Evolutionary conservation across 768 basidiomycete genomes (phyloP), one percentile per base, ranked within the genome.

Genomic region (Pilatotrama ljubarskyi): DNA sequence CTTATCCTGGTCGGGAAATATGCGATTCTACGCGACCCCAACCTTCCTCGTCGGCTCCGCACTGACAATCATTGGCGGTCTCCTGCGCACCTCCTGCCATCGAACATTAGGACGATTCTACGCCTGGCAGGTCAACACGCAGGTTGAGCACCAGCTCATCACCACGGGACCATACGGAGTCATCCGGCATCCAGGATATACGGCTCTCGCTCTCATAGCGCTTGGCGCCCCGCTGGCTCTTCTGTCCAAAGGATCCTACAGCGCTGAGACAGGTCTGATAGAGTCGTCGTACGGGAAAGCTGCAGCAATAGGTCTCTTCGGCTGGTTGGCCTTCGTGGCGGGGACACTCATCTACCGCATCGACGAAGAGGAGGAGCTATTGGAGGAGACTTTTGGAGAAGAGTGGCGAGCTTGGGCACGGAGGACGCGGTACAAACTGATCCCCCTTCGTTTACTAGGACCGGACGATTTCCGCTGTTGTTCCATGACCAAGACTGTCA

Each of bases 161-260:
- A 65, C 58, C 6, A 52, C 40, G 17, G 64, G 64, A 7, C 62
- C 62, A 7, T 67, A 67, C 62, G 43, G 37, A 2, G 35, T 52
- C n/a, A 58, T 67, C 14, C 66, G 66, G 7, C 64, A 67, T 48
- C 66, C 62, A 17, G 44, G 58, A 38, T 67, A 65, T 40, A 58
- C 64, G 6, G 66, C 47, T 17, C 50, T 46, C 32, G 37, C 36
- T 24, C 13, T 59, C 2, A 6, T 62, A 10, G 37, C 47, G 3
- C 36, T 57, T 13, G 38, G 52, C 35, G 61, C 64, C 10, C 17
- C 55, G 35, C 41, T 48, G 2, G 36, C 40, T 1, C 17, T 56
- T 10, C 37, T 50, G 13, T 14, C 25, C 1, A 22, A 36, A 2
- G 55, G 55, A 0, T 48, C 55, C 14, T 56, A 41, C 8, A 11